phyloP scores from a whole-genome alignment of 2,329 filamentous ascomycete species.

The Microdochium trichocladiopsis region DNA sequence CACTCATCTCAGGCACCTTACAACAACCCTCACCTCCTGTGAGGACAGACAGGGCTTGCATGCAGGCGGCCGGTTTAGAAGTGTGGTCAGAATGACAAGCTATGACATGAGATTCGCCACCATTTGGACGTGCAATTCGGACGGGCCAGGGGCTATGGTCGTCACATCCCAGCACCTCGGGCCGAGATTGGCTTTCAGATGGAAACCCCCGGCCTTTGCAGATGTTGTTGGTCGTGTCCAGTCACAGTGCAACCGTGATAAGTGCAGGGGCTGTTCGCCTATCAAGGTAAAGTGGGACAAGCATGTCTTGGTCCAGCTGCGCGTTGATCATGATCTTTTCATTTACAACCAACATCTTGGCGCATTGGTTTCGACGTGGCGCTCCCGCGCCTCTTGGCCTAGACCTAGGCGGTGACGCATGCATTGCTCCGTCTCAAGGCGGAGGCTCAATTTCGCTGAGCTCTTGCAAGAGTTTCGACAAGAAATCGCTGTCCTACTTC shows the following conservation, averaged over 20 bases:
- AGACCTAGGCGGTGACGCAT: too few species aligned
- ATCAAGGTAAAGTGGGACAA: background rate
- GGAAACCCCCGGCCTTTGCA: too few species aligned
- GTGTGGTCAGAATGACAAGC: background rate
- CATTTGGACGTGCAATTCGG: too few species aligned
- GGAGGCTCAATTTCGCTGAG: too few species aligned
- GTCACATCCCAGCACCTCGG: too few species aligned
- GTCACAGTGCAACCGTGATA: background rate
- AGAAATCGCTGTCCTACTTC: too few species aligned
- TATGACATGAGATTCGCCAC: background rate
- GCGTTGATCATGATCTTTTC: background rate
- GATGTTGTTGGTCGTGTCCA: background rate
- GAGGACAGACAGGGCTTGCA: background rate
- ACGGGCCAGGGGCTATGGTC: too few species aligned
- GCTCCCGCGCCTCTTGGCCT: too few species aligned
- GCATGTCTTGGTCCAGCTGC: background rate
- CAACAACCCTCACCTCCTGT: background rate
- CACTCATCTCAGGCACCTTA: conserved; percentile 1
- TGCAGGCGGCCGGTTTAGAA: background rate
- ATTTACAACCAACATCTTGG: background rate
- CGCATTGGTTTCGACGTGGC: background rate
- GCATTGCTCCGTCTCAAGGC: too few species aligned
- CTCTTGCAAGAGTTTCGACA: too few species aligned
- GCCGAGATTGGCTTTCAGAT: too few species aligned
- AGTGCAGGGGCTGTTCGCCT: background rate